Evolutionary conservation across 139 green algal genomes (phyloP), one percentile per base, ranked within the genome.

Genomic region (Tetratostichococcus sp.): DNA sequence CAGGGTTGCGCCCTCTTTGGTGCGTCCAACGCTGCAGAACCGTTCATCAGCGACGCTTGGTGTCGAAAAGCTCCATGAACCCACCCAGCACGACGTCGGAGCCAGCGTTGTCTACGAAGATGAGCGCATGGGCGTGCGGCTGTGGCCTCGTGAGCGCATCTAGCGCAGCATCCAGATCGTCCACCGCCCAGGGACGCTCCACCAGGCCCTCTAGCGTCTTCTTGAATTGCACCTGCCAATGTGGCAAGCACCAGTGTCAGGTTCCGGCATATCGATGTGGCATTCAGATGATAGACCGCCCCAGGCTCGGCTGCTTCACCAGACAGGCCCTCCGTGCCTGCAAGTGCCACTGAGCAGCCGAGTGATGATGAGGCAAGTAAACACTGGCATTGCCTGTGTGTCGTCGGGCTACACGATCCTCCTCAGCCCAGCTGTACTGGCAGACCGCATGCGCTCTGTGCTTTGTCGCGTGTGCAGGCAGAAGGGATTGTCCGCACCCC

Each of bases 101-200:
- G 1, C 94, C 94, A 0, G 91, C 85, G 75, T 97, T 98, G 81
- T 98, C 94, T 0, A 94, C 90, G 75, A 98, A 98, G 26, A 98
- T 70, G 34, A 97, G 50, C 6, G 85, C 91, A 74, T 92, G 88
- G 5, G 66, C 66, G 77, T 92, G 90, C 2, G n/a, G 76, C 65
- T 79, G 42, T 30, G 50, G 73, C 30, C 57, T 11, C 35, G 39
- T 75, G n/a, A 84, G 50, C 35, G 59, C 43, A 2, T 66, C 67
- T 26, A 92, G 75, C 31, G 91, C 31, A 0, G 58, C 67, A 35
- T 96, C 94, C 35, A 97, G 65, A 70, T 95, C 72, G 73, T 98
- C 94, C 25, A 97, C 72, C 2, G 86, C 86, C 92, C 92, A 97
- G 1, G 94, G 91, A 4, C 91, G 75, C 1, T 58, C 25, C 65